Percentiles rank a stretch among this genome's conserved stretches.
Conservation (phyloP, 2,329 filamentous ascomycete genomes). For the Fulvia fulva region DNA sequence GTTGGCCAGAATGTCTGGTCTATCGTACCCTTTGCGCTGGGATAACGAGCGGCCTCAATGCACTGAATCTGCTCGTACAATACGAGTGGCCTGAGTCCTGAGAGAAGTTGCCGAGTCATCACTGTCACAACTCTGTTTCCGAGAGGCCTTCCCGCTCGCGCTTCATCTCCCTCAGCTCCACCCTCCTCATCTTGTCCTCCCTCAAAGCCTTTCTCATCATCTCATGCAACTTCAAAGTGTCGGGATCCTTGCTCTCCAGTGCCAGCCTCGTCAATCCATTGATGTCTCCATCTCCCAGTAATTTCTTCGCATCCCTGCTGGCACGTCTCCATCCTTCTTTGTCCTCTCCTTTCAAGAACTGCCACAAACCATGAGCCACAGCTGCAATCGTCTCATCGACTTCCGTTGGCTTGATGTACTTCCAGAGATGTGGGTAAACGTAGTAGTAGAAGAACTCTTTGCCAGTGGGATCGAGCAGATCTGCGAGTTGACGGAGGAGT, state of each 20-base stretch:
- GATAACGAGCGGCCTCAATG: too few species aligned
- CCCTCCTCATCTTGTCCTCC: not conserved
- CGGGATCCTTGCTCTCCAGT: conserved; percentile 12
- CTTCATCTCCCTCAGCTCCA: not conserved
- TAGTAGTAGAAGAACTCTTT: conserved; percentile 22
- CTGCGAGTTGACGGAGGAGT: conserved; percentile 19
- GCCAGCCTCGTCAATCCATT: conserved; percentile 12
- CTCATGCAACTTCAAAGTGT: conserved; percentile 16
- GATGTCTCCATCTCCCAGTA: conserved; percentile 18
- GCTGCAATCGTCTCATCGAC: conserved; percentile 13
- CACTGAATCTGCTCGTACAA: too few species aligned
- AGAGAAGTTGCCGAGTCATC: not conserved
- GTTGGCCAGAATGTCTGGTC: too few species aligned
- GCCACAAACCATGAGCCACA: conserved; percentile 15
- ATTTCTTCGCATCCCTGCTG: conserved; percentile 9
- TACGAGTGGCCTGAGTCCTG: too few species aligned
- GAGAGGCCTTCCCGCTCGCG: not conserved
- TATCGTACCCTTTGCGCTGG: too few species aligned
- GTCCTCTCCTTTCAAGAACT: not conserved
- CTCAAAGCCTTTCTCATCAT: conserved; percentile 3
- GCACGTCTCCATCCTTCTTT: conserved; percentile 13
- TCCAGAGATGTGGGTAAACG: conserved; percentile 17
- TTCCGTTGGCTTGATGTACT: conserved; percentile 10
- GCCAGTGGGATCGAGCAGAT: conserved; percentile 15
- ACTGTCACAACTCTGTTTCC: not conserved